Conservation (phyloP, 108 stramenopile species). For the Fragilaria radians region DNA sequence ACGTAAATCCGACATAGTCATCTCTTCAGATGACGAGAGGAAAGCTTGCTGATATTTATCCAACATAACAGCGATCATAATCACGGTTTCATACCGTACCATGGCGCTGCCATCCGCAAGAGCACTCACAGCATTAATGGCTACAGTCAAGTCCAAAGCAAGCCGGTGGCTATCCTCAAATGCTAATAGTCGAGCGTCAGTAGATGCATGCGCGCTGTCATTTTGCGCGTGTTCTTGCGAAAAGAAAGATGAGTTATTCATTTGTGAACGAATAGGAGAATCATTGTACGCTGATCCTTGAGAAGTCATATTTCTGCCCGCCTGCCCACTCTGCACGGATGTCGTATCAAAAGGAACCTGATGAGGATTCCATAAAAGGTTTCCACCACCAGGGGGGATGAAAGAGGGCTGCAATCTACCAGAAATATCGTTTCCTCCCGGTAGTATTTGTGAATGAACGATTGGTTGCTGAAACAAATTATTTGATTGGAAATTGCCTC, state of each 20-base stretch:
- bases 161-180: slow-evolving; percentile 37
- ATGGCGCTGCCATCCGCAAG: slow-evolving; percentile 65
- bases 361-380: too few species aligned
- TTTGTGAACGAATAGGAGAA: neutral
- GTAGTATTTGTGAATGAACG: neutral
- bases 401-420: neutral
- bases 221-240: neutral
- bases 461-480: neutral
- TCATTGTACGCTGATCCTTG: neutral
- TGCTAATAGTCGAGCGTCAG: slow-evolving; percentile 5
- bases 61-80: slow-evolving; percentile 60
- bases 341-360: too few species aligned
- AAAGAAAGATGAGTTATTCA: neutral
- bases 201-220: neutral
- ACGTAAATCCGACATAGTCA: slow-evolving; percentile 6
- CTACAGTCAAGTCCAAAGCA: slow-evolving; percentile 28
- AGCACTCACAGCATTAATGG: slow-evolving; percentile 18
- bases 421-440: slow-evolving; percentile 1
- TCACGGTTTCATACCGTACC: slow-evolving; percentile 78
- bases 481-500: neutral
- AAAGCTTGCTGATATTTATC: slow-evolving; percentile 78
- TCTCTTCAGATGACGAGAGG: slow-evolving; percentile 64
- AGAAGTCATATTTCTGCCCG: neutral
- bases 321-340: neutral
- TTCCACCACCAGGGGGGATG: too few species aligned